Evolutionary conservation across 2,329 filamentous ascomycete genomes (phyloP).

Genomic region (Penicillium sp.): DNA sequence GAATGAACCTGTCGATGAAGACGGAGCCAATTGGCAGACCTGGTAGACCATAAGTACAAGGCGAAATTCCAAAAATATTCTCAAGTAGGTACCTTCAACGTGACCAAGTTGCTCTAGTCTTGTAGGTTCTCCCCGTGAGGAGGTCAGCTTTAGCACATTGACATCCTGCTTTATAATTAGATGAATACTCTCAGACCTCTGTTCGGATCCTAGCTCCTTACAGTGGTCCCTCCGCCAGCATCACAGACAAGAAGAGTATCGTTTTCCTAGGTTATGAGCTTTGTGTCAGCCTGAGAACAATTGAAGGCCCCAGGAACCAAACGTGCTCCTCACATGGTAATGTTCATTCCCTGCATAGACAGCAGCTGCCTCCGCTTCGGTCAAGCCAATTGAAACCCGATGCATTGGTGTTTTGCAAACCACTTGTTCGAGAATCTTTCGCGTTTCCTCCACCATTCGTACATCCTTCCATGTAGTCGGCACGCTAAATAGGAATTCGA

Average conservation of each 20-base stretch:
- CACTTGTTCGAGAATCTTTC: slow-evolving; percentile 34
- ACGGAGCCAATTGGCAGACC: slow-evolving; percentile 43
- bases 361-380: slow-evolving; percentile 59
- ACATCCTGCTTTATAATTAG: slow-evolving; percentile 29
- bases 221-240: slow-evolving; percentile 54
- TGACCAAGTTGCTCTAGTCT: slow-evolving; percentile 32
- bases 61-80: no score
- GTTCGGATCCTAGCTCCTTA: background rate
- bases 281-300: background rate
- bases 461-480: slow-evolving; percentile 49
- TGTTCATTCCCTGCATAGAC: slow-evolving; percentile 50
- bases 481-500: slow-evolving; percentile 49
- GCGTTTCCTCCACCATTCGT: slow-evolving; percentile 41
- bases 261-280: slow-evolving; percentile 29
- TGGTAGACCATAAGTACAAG: slow-evolving; percentile 6
- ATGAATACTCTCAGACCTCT: background rate
- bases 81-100: slow-evolving; percentile 26
- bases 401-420: slow-evolving; percentile 42
- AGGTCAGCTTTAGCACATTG: slow-evolving; percentile 35
- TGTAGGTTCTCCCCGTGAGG: slow-evolving; percentile 28
- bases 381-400: slow-evolving; percentile 51
- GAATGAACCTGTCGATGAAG: slow-evolving; percentile 38
- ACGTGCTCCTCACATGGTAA: slow-evolving; percentile 19
- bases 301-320: no score
- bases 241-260: slow-evolving; percentile 56